Evolutionary conservation across 2,329 filamentous ascomycete genomes (phyloP), one percentile per base, ranked within the genome.

Genomic region (Botrytis fragariae): DNA sequence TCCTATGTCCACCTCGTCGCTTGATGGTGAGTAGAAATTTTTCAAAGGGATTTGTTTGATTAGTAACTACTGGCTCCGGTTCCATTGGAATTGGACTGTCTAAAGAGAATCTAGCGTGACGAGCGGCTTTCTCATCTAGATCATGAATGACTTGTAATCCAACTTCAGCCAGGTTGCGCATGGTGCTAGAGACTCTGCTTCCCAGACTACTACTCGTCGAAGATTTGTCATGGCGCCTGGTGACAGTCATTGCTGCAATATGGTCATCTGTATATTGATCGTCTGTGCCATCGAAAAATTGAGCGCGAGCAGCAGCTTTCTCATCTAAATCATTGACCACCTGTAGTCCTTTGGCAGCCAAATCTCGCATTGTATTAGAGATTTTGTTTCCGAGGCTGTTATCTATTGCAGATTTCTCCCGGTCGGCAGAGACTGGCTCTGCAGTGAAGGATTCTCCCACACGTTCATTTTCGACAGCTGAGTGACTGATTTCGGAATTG

Each of bases 11-110:
- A 88, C 75, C 86, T 88, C 74, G 48, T 69, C 71, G 62, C 42
- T 91, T 88, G 32, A 95, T 83, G 7, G 87, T 91, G 75, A 85
- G 91, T 82, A 95, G 88, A 92, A 93, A 95, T 80, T 88, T 91
- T 63, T 88, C 87, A 78, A 95, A 94, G 3, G 90, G 89, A 9
- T 78, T 75, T 22, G 69, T 57, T 22, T 76, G 76, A 29, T 74
- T 63, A 16, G 48, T 57, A 16, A 73, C 74, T 29, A 74, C 32
- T 20, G 73, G 74, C 16, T 62, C 67, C 64, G 75, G 75, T 37
- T 65, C 62, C 42, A 74, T 68, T 67, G 73, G 59, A 25, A n/a
- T 39, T 37, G 77, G 74, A 7, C 60, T 45, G 62, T 77, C 77
- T 20, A 81, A 65, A 32, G 76, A 77, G 64, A 81, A 81, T 48